These are phyloP conservation scores for Boletus tylopilopsis DNA, from an alignment of 768 basidiomycete genomes.

Conservation along the genomic window DNA sequence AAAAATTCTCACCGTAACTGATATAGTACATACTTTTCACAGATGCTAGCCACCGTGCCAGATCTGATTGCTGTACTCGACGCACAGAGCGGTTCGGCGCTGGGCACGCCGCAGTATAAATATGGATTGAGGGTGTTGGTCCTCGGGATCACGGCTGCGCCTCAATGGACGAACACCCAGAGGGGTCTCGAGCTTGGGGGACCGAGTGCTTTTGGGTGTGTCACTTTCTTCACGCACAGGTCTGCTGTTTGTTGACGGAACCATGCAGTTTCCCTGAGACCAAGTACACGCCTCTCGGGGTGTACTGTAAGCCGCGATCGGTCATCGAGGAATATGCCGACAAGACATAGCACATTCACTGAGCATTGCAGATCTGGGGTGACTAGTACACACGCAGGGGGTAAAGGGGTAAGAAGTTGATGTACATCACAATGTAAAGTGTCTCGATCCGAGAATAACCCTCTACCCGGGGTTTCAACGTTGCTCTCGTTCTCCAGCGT, in stretches of 20 bases:
- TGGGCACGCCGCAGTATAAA: conserved; percentile 61
- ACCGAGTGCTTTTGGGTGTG: conserved; percentile 50
- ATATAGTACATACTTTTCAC: conserved; percentile 5
- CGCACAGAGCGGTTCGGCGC: conserved; percentile 54
- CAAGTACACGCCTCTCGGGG: conserved; percentile 36
- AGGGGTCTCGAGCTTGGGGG: conserved; percentile 50
- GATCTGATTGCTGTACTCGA: conserved; percentile 65
- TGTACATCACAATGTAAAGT: too few species aligned
- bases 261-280: conserved; percentile 29
- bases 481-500: too few species aligned
- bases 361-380: too few species aligned
- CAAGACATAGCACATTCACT: neutral
- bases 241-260: conserved; percentile 13
- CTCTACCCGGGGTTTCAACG: too few species aligned
- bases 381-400: too few species aligned
- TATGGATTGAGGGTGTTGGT: conserved; percentile 61
- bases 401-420: too few species aligned
- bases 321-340: conserved; percentile 43
- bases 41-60: conserved; percentile 56
- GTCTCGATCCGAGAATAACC: too few species aligned
- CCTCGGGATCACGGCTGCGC: conserved; percentile 42
- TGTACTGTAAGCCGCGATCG: conserved; percentile 40
- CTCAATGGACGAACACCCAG: conserved; percentile 51
- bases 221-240: neutral
- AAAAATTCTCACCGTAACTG: conserved; percentile 1